Evolutionary conservation across 352 stramenopile genomes (phyloP).

Genomic region (Phytophthora capsici): DNA sequence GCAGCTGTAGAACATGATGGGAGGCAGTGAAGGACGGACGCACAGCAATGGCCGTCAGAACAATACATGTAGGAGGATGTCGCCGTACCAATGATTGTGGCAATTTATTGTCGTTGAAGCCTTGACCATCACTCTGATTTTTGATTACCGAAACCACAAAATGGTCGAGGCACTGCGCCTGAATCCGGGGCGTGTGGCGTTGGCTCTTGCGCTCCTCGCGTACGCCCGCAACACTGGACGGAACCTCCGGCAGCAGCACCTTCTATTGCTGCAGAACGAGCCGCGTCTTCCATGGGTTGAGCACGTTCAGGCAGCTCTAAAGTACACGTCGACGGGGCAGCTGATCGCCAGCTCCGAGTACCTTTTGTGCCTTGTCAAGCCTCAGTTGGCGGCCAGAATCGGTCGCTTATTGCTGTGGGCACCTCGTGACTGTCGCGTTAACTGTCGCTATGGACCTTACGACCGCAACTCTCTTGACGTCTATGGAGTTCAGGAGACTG

Average conservation of each 20-base stretch:
- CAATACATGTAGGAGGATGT: constrained; percentile 10
- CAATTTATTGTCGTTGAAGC: background rate
- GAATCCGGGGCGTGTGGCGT: constrained; percentile 15
- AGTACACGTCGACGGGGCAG: constrained; percentile 58
- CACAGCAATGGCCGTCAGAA: constrained; percentile 2
- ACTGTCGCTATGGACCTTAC: constrained; percentile 56
- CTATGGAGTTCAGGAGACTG: constrained; percentile 47
- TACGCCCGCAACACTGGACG: constrained; percentile 30
- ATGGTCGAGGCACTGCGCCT: constrained; percentile 14
- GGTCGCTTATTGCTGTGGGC: constrained; percentile 52
- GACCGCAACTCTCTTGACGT: constrained; percentile 66
- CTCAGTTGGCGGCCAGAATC: constrained; percentile 50
- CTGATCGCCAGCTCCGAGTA: constrained; percentile 62
- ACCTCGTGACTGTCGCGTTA: constrained; percentile 27
- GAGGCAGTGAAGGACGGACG: constrained; percentile 2
- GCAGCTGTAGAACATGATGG: background rate
- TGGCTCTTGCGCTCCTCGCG: constrained; percentile 22
- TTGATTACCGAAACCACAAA: constrained; percentile 21
- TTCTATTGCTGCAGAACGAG: constrained; percentile 28
- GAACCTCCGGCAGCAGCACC: constrained; percentile 31
- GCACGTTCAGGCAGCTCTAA: constrained; percentile 32
- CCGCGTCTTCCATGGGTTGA: constrained; percentile 21
- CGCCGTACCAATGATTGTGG: constrained; percentile 1
- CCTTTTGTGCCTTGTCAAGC: constrained; percentile 64
- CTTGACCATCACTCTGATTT: constrained; percentile 8